Conservation (phyloP, 2,329 filamentous ascomycete species). For the Penicillium sp. region DNA sequence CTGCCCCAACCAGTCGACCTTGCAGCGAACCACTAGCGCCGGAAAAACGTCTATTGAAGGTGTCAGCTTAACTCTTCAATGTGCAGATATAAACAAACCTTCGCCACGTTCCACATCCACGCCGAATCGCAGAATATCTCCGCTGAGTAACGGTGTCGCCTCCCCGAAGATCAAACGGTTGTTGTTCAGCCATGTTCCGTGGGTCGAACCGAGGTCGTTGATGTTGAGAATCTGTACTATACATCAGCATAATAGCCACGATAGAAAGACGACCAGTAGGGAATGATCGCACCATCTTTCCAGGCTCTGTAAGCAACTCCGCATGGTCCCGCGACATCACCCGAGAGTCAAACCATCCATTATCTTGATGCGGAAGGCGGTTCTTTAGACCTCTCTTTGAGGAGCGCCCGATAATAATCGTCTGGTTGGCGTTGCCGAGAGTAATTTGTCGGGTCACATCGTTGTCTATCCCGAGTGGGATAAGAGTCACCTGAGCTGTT, state of each 20-base stretch:
- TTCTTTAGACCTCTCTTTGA: slow-evolving; percentile 41
- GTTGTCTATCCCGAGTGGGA: slow-evolving; percentile 27
- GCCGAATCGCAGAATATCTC: slow-evolving; percentile 47
- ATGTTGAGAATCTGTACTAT: slow-evolving; percentile 47
- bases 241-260: background rate
- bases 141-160: slow-evolving; percentile 40
- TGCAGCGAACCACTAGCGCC: slow-evolving; percentile 33
- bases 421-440: slow-evolving; percentile 28
- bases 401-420: slow-evolving; percentile 41
- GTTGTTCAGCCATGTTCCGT: slow-evolving; percentile 60
- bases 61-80: background rate
- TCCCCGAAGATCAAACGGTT: slow-evolving; percentile 39
- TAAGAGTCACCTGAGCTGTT: slow-evolving; percentile 36
- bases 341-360: slow-evolving; percentile 48
- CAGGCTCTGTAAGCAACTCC: slow-evolving; percentile 29
- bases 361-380: slow-evolving; percentile 36
- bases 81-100: slow-evolving; percentile 31
- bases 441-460: slow-evolving; percentile 34
- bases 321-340: slow-evolving; percentile 51
- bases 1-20: slow-evolving; percentile 13
- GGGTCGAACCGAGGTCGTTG: slow-evolving; percentile 60
- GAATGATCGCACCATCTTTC: slow-evolving; percentile 27
- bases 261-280: background rate
- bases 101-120: slow-evolving; percentile 50
- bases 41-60: slow-evolving; percentile 29